Evolutionary conservation across 345 rosid genomes (phyloP).

Genomic region (Boechera retrofracta): DNA sequence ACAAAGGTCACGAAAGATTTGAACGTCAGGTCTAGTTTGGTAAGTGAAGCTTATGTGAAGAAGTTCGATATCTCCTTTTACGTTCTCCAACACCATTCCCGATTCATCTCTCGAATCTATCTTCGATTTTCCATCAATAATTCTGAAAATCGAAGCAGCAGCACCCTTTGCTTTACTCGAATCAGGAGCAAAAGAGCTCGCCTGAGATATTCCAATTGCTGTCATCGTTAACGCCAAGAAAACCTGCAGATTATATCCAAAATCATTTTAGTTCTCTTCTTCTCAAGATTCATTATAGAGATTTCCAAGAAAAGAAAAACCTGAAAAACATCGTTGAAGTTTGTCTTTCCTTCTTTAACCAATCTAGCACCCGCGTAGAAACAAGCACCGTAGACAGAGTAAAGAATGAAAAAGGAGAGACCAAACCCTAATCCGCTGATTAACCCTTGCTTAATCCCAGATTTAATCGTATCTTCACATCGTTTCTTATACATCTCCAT

Average conservation of each 20-base stretch:
- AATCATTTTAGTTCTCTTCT: background rate
- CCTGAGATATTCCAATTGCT: slow-evolving; percentile 52
- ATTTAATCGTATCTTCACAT: background rate
- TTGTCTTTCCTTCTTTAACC: background rate
- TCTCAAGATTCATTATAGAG: background rate
- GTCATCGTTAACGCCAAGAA: background rate
- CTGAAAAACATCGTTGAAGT: background rate
- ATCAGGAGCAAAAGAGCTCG: slow-evolving; percentile 60
- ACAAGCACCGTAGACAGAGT: background rate
- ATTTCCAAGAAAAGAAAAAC: background rate
- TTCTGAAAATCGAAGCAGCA: slow-evolving; percentile 63
- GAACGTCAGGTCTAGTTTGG: slow-evolving; percentile 66
- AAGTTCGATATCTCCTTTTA: slow-evolving; percentile 62
- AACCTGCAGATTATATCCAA: background rate
- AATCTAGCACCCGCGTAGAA: background rate
- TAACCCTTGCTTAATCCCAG: background rate
- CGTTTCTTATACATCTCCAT: background rate
- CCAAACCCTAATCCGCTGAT: background rate
- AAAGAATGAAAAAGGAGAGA: background rate
- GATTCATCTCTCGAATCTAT: slow-evolving; percentile 61
- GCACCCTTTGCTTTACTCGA: slow-evolving; percentile 54
- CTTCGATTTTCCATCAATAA: slow-evolving; percentile 60
- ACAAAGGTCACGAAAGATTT: slow-evolving; percentile 57
- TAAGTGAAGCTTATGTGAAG: slow-evolving; percentile 57
- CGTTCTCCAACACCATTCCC: slow-evolving; percentile 49